Evolutionary conservation across 805 yeast species (phyloP).

Genomic region (Vanderwaltozyma polyspora): DNA sequence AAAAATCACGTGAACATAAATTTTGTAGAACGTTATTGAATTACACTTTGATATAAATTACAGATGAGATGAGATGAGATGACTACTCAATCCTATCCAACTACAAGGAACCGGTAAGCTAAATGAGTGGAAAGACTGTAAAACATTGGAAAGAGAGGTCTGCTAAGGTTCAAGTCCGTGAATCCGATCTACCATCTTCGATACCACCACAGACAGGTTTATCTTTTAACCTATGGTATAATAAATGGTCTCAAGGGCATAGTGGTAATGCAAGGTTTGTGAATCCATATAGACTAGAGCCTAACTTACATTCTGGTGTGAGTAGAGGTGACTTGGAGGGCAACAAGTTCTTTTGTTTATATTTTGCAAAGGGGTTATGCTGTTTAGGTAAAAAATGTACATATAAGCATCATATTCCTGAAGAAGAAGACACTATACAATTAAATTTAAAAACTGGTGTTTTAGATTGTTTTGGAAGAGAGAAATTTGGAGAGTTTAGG

Average conservation of each 20-base stretch:
- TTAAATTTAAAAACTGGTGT: constrained; percentile 33
- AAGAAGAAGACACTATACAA: constrained; percentile 42
- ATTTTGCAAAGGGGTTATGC: constrained; percentile 85
- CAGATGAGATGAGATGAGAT: no score
- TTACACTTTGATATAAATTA: no score
- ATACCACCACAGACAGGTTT: constrained; percentile 74
- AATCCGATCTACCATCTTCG: constrained; percentile 39
- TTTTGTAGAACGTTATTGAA: no score
- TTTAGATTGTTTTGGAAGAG: constrained; percentile 87
- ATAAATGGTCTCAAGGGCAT: constrained; percentile 61
- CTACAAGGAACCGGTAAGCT: no score
- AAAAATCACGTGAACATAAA: no score
- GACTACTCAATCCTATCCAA: no score
- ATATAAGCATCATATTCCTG: constrained; percentile 70
- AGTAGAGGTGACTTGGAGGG: constrained; percentile 52
- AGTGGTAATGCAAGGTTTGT: constrained; percentile 32
- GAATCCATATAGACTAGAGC: constrained; percentile 50
- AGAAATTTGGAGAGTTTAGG: constrained; percentile 64
- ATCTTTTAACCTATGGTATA: constrained; percentile 77
- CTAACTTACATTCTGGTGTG: constrained; percentile 57
- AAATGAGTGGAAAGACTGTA: no score
- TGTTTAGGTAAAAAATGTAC: constrained; percentile 65
- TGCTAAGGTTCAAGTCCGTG: constrained; percentile 68
- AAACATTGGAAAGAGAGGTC: constrained; percentile 29
- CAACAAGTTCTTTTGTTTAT: constrained; percentile 54